Conservation (phyloP, 1,139 yeast genomes). For the Hansenula lynferdii region DNA sequence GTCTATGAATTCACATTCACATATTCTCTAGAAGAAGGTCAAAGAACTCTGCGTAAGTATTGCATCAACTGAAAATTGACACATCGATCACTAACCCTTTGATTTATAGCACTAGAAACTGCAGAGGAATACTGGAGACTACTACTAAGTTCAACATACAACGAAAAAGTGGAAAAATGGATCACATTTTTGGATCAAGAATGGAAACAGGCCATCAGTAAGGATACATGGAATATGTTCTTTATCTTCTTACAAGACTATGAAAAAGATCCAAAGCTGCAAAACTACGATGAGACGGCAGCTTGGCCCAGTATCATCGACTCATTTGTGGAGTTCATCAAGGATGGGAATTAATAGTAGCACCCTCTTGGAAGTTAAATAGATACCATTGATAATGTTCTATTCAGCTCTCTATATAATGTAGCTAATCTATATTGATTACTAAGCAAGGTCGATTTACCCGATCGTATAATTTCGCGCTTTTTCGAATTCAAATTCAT, state of each 20-base stretch:
- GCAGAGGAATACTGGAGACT: constrained; percentile 80
- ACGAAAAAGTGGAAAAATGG: constrained; percentile 43
- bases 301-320: constrained; percentile 94
- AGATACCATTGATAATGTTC: no score
- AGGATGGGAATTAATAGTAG: constrained; percentile 7
- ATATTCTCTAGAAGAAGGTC: constrained; percentile 58
- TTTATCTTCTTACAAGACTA: constrained; percentile 58
- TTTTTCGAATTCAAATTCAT: no score
- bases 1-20: constrained; percentile 71
- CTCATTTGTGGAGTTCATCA: constrained; percentile 65
- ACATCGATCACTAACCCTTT: no score
- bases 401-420: no score
- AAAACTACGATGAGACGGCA: constrained; percentile 66
- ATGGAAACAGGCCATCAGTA: constrained; percentile 45
- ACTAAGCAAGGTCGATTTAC: no score
- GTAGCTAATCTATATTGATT: no score
- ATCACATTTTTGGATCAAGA: constrained; percentile 37
- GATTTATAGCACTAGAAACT: constrained; percentile 38
- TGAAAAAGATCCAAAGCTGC: constrained; percentile 44
- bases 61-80: no score
- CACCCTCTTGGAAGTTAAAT: no score
- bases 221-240: constrained; percentile 85
- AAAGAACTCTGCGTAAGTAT: constrained; percentile 42
- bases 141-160: constrained; percentile 38
- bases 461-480: no score